A percentile compares a stretch with the other conserved stretches of the same genome.
These are phyloP conservation scores for Aspergillus novofumigatus DNA, from an alignment of 2,329 filamentous ascomycete species.

Conservation along the genomic window DNA sequence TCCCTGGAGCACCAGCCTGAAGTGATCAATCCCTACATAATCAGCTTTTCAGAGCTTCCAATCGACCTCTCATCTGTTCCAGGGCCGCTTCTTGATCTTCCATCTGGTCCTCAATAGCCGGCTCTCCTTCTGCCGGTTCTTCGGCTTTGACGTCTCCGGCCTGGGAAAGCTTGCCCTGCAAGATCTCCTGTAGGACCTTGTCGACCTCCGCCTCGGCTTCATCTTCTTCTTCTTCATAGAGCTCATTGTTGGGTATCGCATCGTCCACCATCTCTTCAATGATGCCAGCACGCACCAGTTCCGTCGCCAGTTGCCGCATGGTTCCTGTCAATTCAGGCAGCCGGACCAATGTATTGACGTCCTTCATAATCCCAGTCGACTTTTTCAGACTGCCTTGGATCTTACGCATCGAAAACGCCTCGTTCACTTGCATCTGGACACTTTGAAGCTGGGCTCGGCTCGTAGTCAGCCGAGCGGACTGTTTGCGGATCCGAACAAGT, in stretches of 20 bases:
- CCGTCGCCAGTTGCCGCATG: constrained; percentile 81
- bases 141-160: constrained; percentile 56
- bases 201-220: constrained; percentile 85
- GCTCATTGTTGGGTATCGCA: constrained; percentile 68
- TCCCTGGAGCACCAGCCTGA: neutral
- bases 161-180: constrained; percentile 75
- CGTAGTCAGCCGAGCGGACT: constrained; percentile 69
- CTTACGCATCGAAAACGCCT: constrained; percentile 91
- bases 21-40: neutral
- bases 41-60: constrained; percentile 88
- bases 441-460: constrained; percentile 87
- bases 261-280: constrained; percentile 98
- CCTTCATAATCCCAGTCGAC: constrained; percentile 91
- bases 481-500: constrained; percentile 75
- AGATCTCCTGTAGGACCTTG: constrained; percentile 84
- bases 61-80: constrained; percentile 85
- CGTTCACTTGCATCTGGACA: constrained; percentile 96
- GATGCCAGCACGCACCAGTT: constrained; percentile 90
- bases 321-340: constrained; percentile 83
- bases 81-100: constrained; percentile 86
- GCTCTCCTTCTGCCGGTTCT: constrained; percentile 49
- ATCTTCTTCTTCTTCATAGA: constrained; percentile 66
- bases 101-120: constrained; percentile 64
- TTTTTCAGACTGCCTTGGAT: constrained; percentile 89
- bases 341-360: constrained; percentile 80